Evolutionary conservation across 2,329 filamentous ascomycete species (phyloP), one percentile per base, ranked within the genome.

Genomic region (Fusarium camptoceras): DNA sequence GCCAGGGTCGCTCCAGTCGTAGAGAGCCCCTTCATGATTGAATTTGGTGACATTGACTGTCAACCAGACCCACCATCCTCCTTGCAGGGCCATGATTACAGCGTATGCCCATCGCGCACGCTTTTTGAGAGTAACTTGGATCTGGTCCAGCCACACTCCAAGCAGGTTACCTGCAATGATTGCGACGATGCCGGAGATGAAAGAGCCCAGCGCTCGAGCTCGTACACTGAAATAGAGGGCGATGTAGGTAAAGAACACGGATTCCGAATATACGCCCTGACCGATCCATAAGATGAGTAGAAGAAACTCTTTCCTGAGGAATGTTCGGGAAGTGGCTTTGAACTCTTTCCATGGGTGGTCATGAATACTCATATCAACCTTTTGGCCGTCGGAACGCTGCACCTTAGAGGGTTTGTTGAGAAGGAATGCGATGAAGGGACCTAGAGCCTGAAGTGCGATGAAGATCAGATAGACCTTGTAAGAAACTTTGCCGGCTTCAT

Each of bases 51-150:
- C 88, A 6, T 90, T 80, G 3, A 92, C 77, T 0, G 89, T 90
- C 0, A 86, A 84, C 90, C 91, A 92, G 6, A 89, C 80, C 90
- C 90, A 93, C 86, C 89, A 91, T 1, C 82, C 88, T 2, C 90
- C 90, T 72, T 91, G 89, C 1, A 90, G 72, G 0, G 83, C 78
- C 50, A 84, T 81, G 48, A 89, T 84, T 9, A 81, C 65, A 27
- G 76, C 79, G 65, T 90, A 91, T 0, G 86, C 82, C 47, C 78
- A 82, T 2, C 89, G 82, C 4, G 85, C 83, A 3, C 89, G 83
- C 1, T 79, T 78, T 59, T 84, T 86, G 7, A 91, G 79, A 0
- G 86, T 76, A 10, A 89, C 76, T 0, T 80, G 79, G 5, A 81
- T 83, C 28, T 81, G 83, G 62, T 92, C 90, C 1, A 92, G 81